Percentiles rank a stretch among this genome's conserved stretches.
Evolutionary conservation across 2,329 filamentous ascomycete species (phyloP).

Genomic region (Microcyclospora tardicrescens): DNA sequence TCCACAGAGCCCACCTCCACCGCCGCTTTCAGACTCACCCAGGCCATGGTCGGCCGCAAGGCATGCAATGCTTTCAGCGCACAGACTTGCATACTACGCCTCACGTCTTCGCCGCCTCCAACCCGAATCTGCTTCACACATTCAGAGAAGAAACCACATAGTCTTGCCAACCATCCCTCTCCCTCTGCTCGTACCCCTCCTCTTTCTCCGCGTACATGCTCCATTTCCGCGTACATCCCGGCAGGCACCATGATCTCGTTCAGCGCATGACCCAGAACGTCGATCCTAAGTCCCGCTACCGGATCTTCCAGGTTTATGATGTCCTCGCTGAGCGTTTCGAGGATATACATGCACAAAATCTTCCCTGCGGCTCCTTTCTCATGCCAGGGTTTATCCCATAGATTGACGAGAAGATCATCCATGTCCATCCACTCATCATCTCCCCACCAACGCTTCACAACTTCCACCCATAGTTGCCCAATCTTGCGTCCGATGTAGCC

Average conservation of each 20-base stretch:
- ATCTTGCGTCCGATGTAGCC: constrained; percentile 84
- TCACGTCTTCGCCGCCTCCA: constrained; percentile 46
- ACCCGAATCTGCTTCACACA: constrained; percentile 43
- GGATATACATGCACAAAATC: constrained; percentile 72
- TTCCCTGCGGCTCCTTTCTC: constrained; percentile 48
- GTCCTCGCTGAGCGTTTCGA: constrained; percentile 89
- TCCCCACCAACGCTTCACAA: constrained; percentile 79
- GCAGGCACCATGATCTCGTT: constrained; percentile 88
- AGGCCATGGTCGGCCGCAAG: constrained; percentile 66
- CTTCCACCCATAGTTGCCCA: constrained; percentile 84
- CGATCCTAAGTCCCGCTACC: constrained; percentile 69
- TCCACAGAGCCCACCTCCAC: constrained; percentile 56
- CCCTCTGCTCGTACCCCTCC: constrained; percentile 60
- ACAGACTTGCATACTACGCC: constrained; percentile 37
- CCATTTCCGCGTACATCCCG: constrained; percentile 55
- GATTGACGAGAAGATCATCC: constrained; percentile 67
- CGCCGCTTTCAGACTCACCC: constrained; percentile 77
- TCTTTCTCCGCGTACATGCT: constrained; percentile 48
- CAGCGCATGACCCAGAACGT: constrained; percentile 72
- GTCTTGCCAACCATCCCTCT: constrained; percentile 76
- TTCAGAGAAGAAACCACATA: constrained; percentile 59
- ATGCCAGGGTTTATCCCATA: constrained; percentile 49
- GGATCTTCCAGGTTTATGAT: constrained; percentile 81
- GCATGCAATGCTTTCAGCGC: constrained; percentile 66
- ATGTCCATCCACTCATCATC: constrained; percentile 88